Percentiles rank a stretch among this genome's conserved stretches.
Conservation (phyloP, 1,284 basidiomycete genomes). For the Ustanciosporium gigantosporum region DNA sequence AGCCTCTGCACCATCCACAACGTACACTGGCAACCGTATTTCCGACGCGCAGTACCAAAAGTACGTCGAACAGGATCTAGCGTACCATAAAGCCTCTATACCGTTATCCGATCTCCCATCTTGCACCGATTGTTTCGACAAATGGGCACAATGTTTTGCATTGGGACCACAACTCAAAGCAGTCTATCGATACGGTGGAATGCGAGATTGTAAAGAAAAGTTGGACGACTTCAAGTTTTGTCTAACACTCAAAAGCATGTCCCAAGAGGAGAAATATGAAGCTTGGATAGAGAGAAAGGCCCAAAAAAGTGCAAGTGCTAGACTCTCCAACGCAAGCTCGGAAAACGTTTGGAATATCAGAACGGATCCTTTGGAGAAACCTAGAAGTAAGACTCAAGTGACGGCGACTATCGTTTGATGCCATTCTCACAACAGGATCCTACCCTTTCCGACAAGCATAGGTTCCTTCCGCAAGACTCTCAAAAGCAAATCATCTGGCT, state of each 20-base stretch:
- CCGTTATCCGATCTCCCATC: constrained; percentile 44
- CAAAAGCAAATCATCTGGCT: no score
- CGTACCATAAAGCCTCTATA: constrained; percentile 48
- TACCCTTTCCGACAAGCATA: no score
- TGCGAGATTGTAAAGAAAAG: constrained; percentile 76
- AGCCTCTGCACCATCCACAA: no score
- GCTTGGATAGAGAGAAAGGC: constrained; percentile 83
- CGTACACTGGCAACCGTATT: no score
- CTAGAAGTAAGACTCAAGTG: no score
- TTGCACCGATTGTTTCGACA: constrained; percentile 56
- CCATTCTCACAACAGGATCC: no score
- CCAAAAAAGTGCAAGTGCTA: constrained; percentile 80
- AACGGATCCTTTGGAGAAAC: constrained; percentile 56
- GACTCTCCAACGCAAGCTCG: constrained; percentile 72
- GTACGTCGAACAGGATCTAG: constrained; percentile 40
- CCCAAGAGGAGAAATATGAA: constrained; percentile 75
- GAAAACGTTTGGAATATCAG: constrained; percentile 92
- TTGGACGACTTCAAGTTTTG: constrained; percentile 95
- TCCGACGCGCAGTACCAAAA: constrained; percentile 20
- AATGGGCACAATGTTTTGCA: constrained; percentile 61
- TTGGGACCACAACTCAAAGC: constrained; percentile 80
- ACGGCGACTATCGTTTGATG: no score
- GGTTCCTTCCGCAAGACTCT: no score
- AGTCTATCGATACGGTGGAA: constrained; percentile 81
- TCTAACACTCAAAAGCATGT: constrained; percentile 77